Conservation (phyloP, 371 early-diverging fungal species). For the Mucor irregularis region DNA sequence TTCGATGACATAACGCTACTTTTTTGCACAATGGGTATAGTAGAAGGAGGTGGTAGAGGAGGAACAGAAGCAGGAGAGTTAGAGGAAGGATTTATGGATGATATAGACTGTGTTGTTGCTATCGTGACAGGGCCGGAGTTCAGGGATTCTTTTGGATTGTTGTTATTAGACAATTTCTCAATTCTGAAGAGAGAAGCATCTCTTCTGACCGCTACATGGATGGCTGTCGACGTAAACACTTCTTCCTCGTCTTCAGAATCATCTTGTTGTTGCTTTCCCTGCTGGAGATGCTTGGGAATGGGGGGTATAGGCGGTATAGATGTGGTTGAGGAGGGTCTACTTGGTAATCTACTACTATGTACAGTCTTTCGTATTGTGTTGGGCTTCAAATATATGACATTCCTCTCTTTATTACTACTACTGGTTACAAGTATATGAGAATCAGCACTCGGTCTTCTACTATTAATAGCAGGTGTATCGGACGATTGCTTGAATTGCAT, state of each 20-base stretch:
- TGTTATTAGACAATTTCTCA: slow-evolving; percentile 4
- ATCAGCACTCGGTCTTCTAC: slow-evolving; percentile 7
- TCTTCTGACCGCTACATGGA: slow-evolving; percentile 19
- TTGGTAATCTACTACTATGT: too few species aligned
- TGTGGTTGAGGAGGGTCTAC: too few species aligned
- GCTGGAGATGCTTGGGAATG: too few species aligned
- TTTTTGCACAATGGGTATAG: too few species aligned
- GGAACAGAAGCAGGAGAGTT: background rate
- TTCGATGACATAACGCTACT: too few species aligned
- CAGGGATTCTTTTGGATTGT: background rate
- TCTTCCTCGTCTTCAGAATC: slow-evolving; percentile 11
- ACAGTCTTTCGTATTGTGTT: background rate
- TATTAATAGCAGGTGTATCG: background rate
- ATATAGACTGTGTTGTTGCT: too few species aligned
- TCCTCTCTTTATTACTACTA: background rate
- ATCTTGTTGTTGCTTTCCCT: background rate
- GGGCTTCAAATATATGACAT: background rate
- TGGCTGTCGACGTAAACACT: background rate
- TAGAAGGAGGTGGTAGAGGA: background rate
- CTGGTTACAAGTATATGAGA: background rate
- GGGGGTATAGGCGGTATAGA: too few species aligned
- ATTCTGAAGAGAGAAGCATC: slow-evolving; percentile 23
- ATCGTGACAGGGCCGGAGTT: too few species aligned
- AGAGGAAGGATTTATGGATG: too few species aligned
- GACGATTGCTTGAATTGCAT: slow-evolving; percentile 1